Evolutionary conservation across 2,329 filamentous ascomycete species (phyloP).

Genomic region (Fonsecaea pedrosoi): DNA sequence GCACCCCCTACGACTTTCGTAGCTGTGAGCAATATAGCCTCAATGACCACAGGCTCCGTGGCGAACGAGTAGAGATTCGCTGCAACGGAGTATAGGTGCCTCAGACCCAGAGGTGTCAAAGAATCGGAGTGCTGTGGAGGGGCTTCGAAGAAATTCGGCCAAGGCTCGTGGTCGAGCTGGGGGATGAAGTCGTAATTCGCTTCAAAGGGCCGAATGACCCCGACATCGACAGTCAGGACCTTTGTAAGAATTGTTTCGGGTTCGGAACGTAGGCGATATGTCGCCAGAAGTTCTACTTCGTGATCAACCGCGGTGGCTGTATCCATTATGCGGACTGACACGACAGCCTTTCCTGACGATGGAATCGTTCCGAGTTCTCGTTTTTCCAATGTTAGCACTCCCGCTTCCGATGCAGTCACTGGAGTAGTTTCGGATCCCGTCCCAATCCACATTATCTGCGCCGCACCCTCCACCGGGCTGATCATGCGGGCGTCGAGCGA

Average conservation of each 20-base stretch:
- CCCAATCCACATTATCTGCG: constrained; percentile 57
- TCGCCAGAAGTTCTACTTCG: constrained; percentile 73
- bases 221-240: constrained; percentile 70
- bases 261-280: constrained; percentile 81
- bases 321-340: constrained; percentile 59
- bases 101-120: constrained; percentile 63
- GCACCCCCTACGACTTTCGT: constrained; percentile 68
- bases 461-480: constrained; percentile 59
- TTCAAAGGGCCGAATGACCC: constrained; percentile 84
- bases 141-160: constrained; percentile 82
- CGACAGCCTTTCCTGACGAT: constrained; percentile 42
- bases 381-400: constrained; percentile 22
- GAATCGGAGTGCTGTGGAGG: constrained; percentile 24
- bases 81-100: constrained; percentile 80
- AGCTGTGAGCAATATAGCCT: constrained; percentile 70
- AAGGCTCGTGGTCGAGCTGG: constrained; percentile 75
- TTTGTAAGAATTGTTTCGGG: constrained; percentile 81
- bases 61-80: constrained; percentile 79
- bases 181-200: constrained; percentile 88
- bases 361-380: constrained; percentile 41
- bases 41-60: constrained; percentile 63
- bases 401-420: constrained; percentile 33
- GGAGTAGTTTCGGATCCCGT: constrained; percentile 41
- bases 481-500: constrained; percentile 72
- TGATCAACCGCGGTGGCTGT: constrained; percentile 62